Conservation (phyloP, 495 filamentous ascomycete species). For the Penicillium cataractarum region DNA sequence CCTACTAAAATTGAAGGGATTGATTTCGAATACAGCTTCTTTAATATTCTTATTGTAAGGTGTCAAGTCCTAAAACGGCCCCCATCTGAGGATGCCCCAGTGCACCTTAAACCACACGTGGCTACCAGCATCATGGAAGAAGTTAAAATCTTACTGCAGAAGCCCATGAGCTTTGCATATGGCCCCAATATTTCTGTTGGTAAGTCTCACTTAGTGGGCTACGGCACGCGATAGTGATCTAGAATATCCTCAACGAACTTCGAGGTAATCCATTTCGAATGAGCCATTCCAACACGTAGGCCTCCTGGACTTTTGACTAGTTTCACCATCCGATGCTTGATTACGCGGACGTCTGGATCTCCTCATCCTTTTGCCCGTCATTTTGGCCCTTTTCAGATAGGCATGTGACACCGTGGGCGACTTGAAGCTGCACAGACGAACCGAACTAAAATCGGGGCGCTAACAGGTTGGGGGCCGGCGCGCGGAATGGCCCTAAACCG, state of each 20-base stretch:
- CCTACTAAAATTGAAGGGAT: not conserved
- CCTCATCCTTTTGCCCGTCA: not conserved
- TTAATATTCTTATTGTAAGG: constrained; percentile 1
- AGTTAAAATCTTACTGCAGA: constrained; percentile 5
- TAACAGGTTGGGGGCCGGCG: not conserved
- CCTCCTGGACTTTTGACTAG: no score
- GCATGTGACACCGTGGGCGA: not conserved
- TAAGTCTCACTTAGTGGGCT: not conserved
- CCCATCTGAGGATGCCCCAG: constrained; percentile 6
- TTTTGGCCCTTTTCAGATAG: no score
- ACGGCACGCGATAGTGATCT: not conserved
- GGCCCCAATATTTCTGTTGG: not conserved
- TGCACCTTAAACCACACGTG: constrained; percentile 3
- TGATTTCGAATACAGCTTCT: not conserved
- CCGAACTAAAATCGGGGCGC: no score
- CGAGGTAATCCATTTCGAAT: no score
- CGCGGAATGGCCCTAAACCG: not conserved
- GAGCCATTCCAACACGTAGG: not conserved
- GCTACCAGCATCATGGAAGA: not conserved
- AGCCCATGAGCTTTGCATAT: not conserved
- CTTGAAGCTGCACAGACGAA: not conserved
- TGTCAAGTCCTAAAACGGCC: constrained; percentile 12
- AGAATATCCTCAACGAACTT: not conserved
- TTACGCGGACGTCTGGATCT: not conserved
- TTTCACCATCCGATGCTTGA: not conserved